Evolutionary conservation across 495 filamentous ascomycete species (phyloP), one percentile per base, ranked within the genome.

Genomic region (Xylona heveae): DNA sequence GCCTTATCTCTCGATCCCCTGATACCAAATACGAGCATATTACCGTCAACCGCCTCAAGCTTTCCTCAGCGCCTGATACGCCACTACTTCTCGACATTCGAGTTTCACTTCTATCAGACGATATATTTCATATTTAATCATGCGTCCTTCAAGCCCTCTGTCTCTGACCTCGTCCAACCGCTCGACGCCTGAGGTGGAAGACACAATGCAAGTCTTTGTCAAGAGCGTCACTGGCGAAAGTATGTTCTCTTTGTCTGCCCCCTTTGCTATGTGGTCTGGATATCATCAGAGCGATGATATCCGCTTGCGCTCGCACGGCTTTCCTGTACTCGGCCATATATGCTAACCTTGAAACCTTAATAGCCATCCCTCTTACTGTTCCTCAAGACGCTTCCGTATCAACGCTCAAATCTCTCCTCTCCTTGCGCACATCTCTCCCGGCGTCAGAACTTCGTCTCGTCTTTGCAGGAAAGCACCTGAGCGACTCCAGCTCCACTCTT

Each of bases 121-220:
- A n/a, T n/a, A n/a, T n/a, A n/a, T n/a, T n/a, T n/a, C n/a, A n/a
- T n/a, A n/a, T n/a, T n/a, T n/a, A n/a, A 25, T 13, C 23, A 34
- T 34, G 31, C 19, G 31, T 10, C 22, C 31, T 12, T 22, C 19
- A 28, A 34, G 31, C 23, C 22, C 22, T 10, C 22, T 31, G n/a
- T n/a, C n/a, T n/a, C n/a, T n/a, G n/a, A n/a, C n/a, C n/a, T 25
- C 23, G 13, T 25, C 23, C 13, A 13, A 25, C 23, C 23, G 23
- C 23, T 25, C 23, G 13, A 8, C 23, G 8, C 18, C 19, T 12
- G 31, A 24, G 18, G 17, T 3, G 9, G 31, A 34, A 30, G 48
- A 53, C 6, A 55, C 51, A 2, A 59, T 64, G 47, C 57, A 62
- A 42, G 58, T 64, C 46, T 64, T 64, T 47, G 49, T 64, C 42